These are phyloP conservation scores for Kalmusia sp. DNA, from an alignment of 2,329 filamentous ascomycete genomes.

Conservation along the genomic window DNA sequence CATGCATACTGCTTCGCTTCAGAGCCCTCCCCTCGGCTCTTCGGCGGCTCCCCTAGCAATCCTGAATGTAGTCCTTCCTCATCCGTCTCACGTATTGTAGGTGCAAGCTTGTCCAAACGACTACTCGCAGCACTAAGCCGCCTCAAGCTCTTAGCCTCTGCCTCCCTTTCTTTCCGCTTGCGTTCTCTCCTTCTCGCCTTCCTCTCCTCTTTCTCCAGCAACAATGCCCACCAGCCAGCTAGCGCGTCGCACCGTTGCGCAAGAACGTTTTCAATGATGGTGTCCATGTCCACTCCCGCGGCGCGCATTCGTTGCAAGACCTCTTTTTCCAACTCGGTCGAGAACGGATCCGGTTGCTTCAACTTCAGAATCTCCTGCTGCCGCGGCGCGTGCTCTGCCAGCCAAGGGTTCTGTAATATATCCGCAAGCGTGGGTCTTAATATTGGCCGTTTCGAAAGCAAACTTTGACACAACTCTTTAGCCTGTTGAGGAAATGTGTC, in stretches of 20 bases:
- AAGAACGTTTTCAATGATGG: constrained; percentile 91
- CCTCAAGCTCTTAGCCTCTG: constrained; percentile 78
- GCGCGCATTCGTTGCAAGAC: constrained; percentile 91
- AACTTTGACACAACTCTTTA: constrained; percentile 73
- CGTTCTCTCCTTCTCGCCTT: constrained; percentile 82
- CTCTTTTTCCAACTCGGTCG: constrained; percentile 86
- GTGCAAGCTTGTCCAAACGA: constrained; percentile 80
- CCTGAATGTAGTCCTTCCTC: constrained; percentile 69
- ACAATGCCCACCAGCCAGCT: constrained; percentile 93
- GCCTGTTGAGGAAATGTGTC: constrained; percentile 81
- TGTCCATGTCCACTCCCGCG: constrained; percentile 91
- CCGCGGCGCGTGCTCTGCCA: constrained; percentile 83
- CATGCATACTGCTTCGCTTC: constrained; percentile 67
- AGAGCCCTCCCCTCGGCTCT: constrained; percentile 78
- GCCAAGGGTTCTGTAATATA: constrained; percentile 85
- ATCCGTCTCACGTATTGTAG: constrained; percentile 77
- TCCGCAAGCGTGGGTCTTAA: constrained; percentile 82
- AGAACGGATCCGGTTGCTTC: constrained; percentile 81
- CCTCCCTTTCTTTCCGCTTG: constrained; percentile 84
- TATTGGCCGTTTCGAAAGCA: constrained; percentile 91
- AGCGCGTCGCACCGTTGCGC: constrained; percentile 88
- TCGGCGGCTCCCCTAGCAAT: constrained; percentile 62
- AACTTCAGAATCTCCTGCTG: constrained; percentile 90
- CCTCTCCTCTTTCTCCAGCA: constrained; percentile 92
- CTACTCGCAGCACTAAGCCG: constrained; percentile 90